Evolutionary conservation across 2,329 filamentous ascomycete species (phyloP).

Genomic region (Cercospora sp.): DNA sequence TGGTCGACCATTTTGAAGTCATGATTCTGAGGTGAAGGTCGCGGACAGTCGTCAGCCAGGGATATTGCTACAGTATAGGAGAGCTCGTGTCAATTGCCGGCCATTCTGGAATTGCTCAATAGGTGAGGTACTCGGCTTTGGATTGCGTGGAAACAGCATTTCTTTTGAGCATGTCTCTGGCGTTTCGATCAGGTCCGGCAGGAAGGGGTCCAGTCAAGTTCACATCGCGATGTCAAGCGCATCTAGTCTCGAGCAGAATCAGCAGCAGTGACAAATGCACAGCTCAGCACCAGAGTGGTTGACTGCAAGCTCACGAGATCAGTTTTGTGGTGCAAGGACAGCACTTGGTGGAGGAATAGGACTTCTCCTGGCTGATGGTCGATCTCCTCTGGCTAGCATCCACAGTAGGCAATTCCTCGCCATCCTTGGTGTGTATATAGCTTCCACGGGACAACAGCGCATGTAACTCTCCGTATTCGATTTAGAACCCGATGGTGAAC

Average conservation of each 20-base stretch:
- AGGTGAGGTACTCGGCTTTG: not conserved
- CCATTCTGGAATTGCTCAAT: not conserved
- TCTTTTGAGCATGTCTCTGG: not conserved
- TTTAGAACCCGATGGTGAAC: not conserved
- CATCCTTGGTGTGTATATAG: not conserved
- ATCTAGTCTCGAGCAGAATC: not conserved
- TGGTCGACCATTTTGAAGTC: not conserved
- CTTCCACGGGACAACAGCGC: not conserved
- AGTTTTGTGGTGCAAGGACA: not conserved
- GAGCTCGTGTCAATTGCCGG: not conserved
- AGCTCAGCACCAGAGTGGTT: not conserved
- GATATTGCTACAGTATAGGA: not conserved
- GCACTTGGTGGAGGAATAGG: not conserved
- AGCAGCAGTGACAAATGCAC: not conserved
- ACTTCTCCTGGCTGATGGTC: not conserved
- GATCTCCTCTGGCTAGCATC: not conserved
- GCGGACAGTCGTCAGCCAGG: not conserved
- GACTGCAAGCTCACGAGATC: not conserved
- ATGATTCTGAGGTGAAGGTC: not conserved
- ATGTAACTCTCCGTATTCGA: not conserved
- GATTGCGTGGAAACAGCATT: not conserved
- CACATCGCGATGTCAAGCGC: not conserved
- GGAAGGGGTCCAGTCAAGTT: not conserved
- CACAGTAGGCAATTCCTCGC: not conserved
- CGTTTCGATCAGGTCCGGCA: not conserved